Percentiles rank a stretch among this genome's conserved stretches.
Evolutionary conservation across 192 early-diverging fungal species (phyloP).

Genomic region (Rhizophagus sp.): DNA sequence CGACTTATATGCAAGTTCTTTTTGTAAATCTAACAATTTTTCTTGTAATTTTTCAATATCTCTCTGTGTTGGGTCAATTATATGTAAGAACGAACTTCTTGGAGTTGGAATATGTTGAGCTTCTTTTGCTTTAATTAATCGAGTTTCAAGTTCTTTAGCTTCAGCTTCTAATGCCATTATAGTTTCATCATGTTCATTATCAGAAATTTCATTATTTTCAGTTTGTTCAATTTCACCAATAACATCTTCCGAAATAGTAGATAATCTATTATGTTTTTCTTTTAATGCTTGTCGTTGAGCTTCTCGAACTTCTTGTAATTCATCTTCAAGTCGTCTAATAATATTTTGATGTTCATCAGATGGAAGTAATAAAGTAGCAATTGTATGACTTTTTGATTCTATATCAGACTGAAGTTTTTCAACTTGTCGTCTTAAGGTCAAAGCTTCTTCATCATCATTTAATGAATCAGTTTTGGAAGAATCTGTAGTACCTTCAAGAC

Average conservation of each 20-base stretch:
- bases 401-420: conserved; percentile 17
- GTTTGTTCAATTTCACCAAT: too few relatives aligned
- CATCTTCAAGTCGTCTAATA: background rate
- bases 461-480: background rate
- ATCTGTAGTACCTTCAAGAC: background rate
- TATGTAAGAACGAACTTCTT: conserved; percentile 10
- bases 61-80: background rate
- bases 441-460: background rate
- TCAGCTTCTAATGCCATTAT: conserved; percentile 6
- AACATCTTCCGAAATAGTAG: background rate
- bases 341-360: conserved; percentile 5
- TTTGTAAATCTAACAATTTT: conserved; percentile 21
- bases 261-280: background rate
- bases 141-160: conserved; percentile 13
- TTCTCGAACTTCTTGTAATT: conserved; percentile 20
- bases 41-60: background rate
- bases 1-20: conserved; percentile 8
- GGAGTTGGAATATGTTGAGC: conserved; percentile 17
- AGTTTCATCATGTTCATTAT: background rate
- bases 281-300: background rate
- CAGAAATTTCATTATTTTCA: too few relatives aligned
- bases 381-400: conserved; percentile 21
- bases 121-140: conserved; percentile 20
- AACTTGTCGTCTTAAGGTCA: background rate
- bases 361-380: conserved; percentile 22